Base-by-base conservation (phyloP, 148 eudicot species). In the Rhododendron henanense region DNA sequence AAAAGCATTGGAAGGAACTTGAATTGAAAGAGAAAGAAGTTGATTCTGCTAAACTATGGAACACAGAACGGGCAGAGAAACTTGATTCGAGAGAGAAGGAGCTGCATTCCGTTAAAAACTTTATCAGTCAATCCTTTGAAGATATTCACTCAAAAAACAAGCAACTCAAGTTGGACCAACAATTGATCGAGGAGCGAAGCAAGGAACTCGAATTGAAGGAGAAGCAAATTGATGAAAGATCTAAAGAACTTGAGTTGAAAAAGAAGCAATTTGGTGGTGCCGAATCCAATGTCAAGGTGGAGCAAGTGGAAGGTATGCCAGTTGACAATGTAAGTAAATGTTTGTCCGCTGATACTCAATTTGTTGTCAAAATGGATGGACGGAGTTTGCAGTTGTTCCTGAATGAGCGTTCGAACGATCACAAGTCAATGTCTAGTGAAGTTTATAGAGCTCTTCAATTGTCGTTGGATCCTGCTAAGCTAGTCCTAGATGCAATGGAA, bases 401-500 rank as follows among this genome's bases (percentile, higher is more conserved):
- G 18, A 91, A 85, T 44, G 92, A 88, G 23, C 87, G 81, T 18
- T 87, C 83, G 13, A 78, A 88, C 33, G 88, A 91, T 53, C 89
- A 88, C 50, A 90, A 87, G 2, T 53, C 78, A 14, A 85, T 90
- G 88, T 31, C 89, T 23, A 87, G 90, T 48, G 92, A 92, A 83
- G 86, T 94, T 78, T 84, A 25, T 79, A 50, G 78, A 57, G 93
- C 90, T 37, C 91, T 94, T 86, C 76, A 51, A 16, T 73, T 90
- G 83, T 90, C 93, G 10, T 16, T 47, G 41, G 90, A 91, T 81
- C 94, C 96, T 44, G 89, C 93, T 31, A 90, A 89, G 81, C 81
- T 94, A 73, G 94, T 94, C 7, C 87, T 94, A 82, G 94, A 94
- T 89, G 96, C 94, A 81, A 87, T 94, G 79, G 81, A 81, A 39